Base-by-base conservation (phyloP, 352 stramenopile genomes). In the Phytophthora hibernalis region DNA sequence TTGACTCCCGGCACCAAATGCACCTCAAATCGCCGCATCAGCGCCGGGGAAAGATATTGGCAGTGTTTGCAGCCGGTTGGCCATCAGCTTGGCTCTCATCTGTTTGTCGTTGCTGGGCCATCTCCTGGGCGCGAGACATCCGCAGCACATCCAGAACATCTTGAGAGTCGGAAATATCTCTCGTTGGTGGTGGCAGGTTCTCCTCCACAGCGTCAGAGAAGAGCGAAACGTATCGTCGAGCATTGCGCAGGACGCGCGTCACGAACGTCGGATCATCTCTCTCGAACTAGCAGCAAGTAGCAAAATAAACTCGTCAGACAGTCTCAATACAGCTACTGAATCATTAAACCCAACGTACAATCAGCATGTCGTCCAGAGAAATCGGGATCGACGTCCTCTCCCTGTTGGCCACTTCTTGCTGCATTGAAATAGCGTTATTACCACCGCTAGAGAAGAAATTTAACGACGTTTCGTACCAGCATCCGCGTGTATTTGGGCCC, bases 11-110 rank as follows among this genome's bases (percentile, higher is more conserved):
- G 88, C 20, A 96, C 74, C 44, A 96, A 68, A 31, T 83, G 83
- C 44, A 96, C 85, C 56, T 96, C 89, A 54, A 95, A 96, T 26
- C 89, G 87, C 30, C 96, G 85, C 89, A 98, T 98, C 15, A 99
- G 75, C 4, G 93, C 76, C n/a, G 0, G 92, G 84, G 97, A 56
- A 99, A 98, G 7, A 97, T 78, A 54, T 89, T 89, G 15, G 60
- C 58, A 16, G 76, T 47, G 40, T 68, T 77, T 4, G 71, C 65
- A 6, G 69, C 52, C 9, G 72, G 50, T 26, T 63, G 54, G 1
- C 20, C 48, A 4, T 89, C 76, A 2, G 52, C 43, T 12, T 84
- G 72, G 44, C 35, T 57, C 18, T 70, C 65, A 0, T 74, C 57
- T 4, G 54, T 33, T 22, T 88, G 83, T 31, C 77, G 62, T 42